A percentile compares a stretch with the other conserved stretches of the same genome.
Evolutionary conservation across 192 early-diverging fungal genomes (phyloP).

Genomic region (Podila clonocystis): DNA sequence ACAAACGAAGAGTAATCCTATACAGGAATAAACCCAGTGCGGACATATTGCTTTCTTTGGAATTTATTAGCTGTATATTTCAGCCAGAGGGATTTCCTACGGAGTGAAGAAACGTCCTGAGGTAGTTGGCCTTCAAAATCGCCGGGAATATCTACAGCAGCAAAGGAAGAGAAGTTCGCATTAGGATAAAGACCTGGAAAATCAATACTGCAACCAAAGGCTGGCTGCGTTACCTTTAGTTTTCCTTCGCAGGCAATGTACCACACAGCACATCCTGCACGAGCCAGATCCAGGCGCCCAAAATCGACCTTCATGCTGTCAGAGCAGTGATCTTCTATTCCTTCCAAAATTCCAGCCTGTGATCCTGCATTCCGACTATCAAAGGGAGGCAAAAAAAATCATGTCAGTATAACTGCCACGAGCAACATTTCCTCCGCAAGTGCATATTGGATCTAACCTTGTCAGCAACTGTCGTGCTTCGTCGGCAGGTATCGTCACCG

Average conservation of each 20-base stretch:
- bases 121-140: slow-evolving; percentile 15
- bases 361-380: slow-evolving; percentile 15
- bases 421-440: not conserved
- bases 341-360: slow-evolving; percentile 20
- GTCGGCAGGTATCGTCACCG: not conserved
- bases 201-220: not conserved
- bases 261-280: slow-evolving; percentile 42
- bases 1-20: slow-evolving; percentile 9
- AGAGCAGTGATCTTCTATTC: slow-evolving; percentile 34
- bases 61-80: not conserved
- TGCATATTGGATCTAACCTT: not conserved
- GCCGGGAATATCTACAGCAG: slow-evolving; percentile 17
- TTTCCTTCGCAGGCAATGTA: slow-evolving; percentile 47
- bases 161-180: not conserved
- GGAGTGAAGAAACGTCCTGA: slow-evolving; percentile 12
- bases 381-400: not conserved
- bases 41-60: not conserved
- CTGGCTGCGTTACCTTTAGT: slow-evolving; percentile 14
- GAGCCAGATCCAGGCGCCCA: slow-evolving; percentile 14
- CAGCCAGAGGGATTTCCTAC: slow-evolving; percentile 11
- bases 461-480: not conserved
- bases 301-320: slow-evolving; percentile 42
- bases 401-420: not conserved
- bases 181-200: not conserved
- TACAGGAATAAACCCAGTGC: not conserved